phyloP scores from a whole-genome alignment of 2,329 filamentous ascomycete species.

The Cladobotryum mycophilum region DNA sequence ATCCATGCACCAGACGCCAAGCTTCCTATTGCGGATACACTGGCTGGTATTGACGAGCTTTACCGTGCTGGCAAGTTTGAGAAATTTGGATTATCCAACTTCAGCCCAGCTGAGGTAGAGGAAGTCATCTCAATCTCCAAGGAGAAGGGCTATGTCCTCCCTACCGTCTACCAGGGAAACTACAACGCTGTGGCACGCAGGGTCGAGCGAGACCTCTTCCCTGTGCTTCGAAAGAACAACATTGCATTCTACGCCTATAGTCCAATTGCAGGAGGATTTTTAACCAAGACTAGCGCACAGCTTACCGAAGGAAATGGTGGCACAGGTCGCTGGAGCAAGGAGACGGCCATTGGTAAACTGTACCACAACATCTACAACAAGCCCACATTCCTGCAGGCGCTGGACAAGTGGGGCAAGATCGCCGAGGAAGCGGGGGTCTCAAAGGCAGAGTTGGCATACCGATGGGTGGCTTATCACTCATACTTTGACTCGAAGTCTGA shows the following conservation, averaged over 20 bases:
- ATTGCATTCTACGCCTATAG: slow-evolving; percentile 36
- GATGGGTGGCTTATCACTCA: slow-evolving; percentile 10
- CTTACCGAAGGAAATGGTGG: not conserved
- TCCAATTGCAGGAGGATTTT: slow-evolving; percentile 30
- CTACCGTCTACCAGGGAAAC: slow-evolving; percentile 37
- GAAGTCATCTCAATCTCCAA: slow-evolving; percentile 33
- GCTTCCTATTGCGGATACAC: not conserved
- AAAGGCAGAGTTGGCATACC: slow-evolving; percentile 9
- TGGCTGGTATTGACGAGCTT: slow-evolving; percentile 3
- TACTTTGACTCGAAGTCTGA: not conserved
- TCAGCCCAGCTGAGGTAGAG: slow-evolving; percentile 32
- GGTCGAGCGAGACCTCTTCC: slow-evolving; percentile 33
- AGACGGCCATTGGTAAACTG: not conserved
- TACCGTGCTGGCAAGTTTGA: slow-evolving; percentile 2
- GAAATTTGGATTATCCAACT: slow-evolving; percentile 35
- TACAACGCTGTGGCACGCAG: slow-evolving; percentile 36
- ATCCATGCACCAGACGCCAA: slow-evolving; percentile 1
- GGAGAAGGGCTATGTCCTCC: slow-evolving; percentile 30
- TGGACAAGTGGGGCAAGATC: slow-evolving; percentile 3
- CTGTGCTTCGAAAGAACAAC: slow-evolving; percentile 28
- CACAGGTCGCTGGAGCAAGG: slow-evolving; percentile 3
- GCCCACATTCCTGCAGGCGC: slow-evolving; percentile 1
- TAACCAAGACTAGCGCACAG: slow-evolving; percentile 12
- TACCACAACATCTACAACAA: slow-evolving; percentile 7
- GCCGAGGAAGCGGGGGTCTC: not conserved